Conservation (phyloP, 2,329 filamentous ascomycete species). For the Penicillium sp. region DNA sequence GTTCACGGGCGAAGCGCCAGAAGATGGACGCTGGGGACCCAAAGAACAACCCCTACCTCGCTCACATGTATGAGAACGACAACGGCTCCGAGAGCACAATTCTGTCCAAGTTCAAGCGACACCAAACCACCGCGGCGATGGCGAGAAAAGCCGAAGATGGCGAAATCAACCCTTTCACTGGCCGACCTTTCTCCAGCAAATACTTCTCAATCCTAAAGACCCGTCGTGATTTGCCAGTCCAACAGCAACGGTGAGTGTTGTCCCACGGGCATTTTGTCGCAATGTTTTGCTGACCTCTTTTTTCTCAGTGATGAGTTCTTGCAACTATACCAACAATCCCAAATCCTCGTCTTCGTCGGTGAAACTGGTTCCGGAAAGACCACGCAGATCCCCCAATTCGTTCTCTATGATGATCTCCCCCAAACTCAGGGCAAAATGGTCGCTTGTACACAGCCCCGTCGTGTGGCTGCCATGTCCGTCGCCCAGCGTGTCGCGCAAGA, state of each 20-base stretch:
- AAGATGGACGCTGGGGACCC: constrained; percentile 51
- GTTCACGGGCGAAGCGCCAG: constrained; percentile 53
- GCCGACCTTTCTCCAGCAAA: constrained; percentile 67
- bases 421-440: constrained; percentile 83
- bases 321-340: constrained; percentile 83
- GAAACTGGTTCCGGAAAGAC: constrained; percentile 99
- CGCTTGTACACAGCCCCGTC: constrained; percentile 93
- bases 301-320: constrained; percentile 76
- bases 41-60: constrained; percentile 78
- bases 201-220: constrained; percentile 89
- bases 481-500: constrained; percentile 97
- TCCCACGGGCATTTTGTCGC: neutral
- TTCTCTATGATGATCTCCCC: constrained; percentile 92
- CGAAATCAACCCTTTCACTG: constrained; percentile 81
- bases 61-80: constrained; percentile 66
- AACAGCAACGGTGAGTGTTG: constrained; percentile 72
- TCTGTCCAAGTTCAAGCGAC: constrained; percentile 67
- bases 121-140: constrained; percentile 73
- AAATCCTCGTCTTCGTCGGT: constrained; percentile 97
- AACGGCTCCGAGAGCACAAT: constrained; percentile 44
- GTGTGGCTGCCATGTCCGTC: constrained; percentile 98
- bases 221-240: constrained; percentile 81
- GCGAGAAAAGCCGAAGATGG: constrained; percentile 73
- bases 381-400: constrained; percentile 97
- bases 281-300: constrained; percentile 6